A percentile compares a stretch with the other conserved stretches of the same genome.
phyloP scores from a whole-genome alignment of 1,139 yeast genomes.

The Chernovozyma aurita region DNA sequence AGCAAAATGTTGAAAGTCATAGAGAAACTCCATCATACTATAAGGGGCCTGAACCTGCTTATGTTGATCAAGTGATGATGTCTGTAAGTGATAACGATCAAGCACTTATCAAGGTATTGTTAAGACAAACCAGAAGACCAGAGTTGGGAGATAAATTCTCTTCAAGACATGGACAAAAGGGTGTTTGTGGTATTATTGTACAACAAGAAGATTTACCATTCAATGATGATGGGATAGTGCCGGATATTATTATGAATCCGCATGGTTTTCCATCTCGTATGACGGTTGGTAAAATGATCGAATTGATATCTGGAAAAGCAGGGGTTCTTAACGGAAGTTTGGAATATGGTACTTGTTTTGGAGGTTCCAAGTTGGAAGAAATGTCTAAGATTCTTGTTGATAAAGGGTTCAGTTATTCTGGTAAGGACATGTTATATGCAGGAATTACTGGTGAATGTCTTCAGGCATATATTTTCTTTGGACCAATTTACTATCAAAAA shows the following conservation, averaged over 20 bases:
- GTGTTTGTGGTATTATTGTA: slow-evolving; percentile 97
- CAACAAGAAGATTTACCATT: slow-evolving; percentile 96
- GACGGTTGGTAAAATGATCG: slow-evolving; percentile 99
- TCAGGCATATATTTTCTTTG: slow-evolving; percentile 96
- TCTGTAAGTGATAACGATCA: slow-evolving; percentile 94
- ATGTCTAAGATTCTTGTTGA: slow-evolving; percentile 92
- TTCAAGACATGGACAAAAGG: slow-evolving; percentile 96
- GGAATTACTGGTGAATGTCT: slow-evolving; percentile 97
- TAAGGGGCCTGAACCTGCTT: slow-evolving; percentile 93
- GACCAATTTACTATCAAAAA: slow-evolving; percentile 96
- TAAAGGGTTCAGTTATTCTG: slow-evolving; percentile 90
- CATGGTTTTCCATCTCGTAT: slow-evolving; percentile 99
- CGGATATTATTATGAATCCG: slow-evolving; percentile 97
- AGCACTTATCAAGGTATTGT: slow-evolving; percentile 83
- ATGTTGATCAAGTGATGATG: slow-evolving; percentile 96
- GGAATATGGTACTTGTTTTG: slow-evolving; percentile 97
- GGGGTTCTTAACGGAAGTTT: slow-evolving; percentile 90
- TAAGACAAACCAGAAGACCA: slow-evolving; percentile 96
- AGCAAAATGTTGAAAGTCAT: slow-evolving; percentile 49
- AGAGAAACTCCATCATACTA: slow-evolving; percentile 90
- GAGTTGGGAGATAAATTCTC: slow-evolving; percentile 97
- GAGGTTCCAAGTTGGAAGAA: slow-evolving; percentile 91
- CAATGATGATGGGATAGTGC: slow-evolving; percentile 82
- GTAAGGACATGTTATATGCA: slow-evolving; percentile 96
- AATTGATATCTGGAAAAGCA: slow-evolving; percentile 92